Evolutionary conservation across 257 asterid species (phyloP).

Genomic region (Cordia subcordata): DNA sequence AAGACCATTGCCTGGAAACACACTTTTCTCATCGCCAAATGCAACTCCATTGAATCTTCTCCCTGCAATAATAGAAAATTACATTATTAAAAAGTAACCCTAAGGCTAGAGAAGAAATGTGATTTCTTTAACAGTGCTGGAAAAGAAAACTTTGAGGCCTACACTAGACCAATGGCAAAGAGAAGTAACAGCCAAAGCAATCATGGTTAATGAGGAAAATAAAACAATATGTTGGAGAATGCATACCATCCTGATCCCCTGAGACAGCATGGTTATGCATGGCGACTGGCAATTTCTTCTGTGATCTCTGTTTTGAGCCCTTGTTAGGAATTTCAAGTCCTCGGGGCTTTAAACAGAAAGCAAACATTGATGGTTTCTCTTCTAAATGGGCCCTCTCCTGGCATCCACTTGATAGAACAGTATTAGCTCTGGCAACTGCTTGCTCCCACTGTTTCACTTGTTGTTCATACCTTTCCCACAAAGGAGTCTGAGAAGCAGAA

Average conservation of each 20-base stretch:
- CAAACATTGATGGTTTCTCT: constrained; percentile 90
- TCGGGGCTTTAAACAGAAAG: constrained; percentile 90
- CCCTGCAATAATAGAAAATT: constrained; percentile 40
- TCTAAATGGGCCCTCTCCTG: constrained; percentile 45
- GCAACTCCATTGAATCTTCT: constrained; percentile 56
- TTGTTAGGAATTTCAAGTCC: constrained; percentile 82
- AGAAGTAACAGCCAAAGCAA: background rate
- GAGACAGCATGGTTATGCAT: constrained; percentile 54
- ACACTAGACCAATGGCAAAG: too few species aligned
- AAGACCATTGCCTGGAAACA: constrained; percentile 32
- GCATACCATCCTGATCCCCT: constrained; percentile 58
- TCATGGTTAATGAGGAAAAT: constrained; percentile 2
- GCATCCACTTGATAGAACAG: constrained; percentile 38
- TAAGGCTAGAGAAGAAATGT: background rate
- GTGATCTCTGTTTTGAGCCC: constrained; percentile 90
- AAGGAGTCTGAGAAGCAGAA: constrained; percentile 70
- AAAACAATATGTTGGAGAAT: constrained; percentile 13
- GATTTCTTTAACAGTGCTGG: background rate
- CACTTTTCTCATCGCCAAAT: constrained; percentile 49
- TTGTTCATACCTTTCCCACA: constrained; percentile 83
- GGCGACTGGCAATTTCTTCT: constrained; percentile 61
- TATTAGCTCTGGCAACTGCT: constrained; percentile 18
- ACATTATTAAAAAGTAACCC: constrained; percentile 9
- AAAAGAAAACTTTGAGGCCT: background rate
- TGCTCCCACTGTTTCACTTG: constrained; percentile 80